Conservation (phyloP, 2,329 filamentous ascomycete genomes). For the Plenodomus tracheiphilus region DNA sequence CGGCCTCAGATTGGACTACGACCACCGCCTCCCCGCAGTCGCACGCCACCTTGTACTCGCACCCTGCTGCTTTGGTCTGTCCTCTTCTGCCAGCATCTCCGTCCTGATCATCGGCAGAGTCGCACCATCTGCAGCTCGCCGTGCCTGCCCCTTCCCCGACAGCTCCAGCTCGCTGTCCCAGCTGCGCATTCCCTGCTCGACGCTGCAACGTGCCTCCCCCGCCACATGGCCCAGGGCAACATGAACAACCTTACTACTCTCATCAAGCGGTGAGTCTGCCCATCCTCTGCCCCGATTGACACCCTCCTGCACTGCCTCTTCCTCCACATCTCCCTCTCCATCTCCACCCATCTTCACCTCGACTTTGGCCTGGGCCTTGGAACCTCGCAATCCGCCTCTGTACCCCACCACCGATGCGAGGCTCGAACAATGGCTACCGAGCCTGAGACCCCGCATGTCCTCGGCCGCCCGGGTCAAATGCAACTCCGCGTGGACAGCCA, state of each 20-base stretch:
- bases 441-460: conserved; percentile 14
- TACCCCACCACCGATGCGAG: not conserved
- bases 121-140: conserved; percentile 29
- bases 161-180: conserved; percentile 19
- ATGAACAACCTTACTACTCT: conserved; percentile 98
- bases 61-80: not conserved
- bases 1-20: not conserved
- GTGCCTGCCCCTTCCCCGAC: conserved; percentile 29
- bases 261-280: conserved; percentile 82
- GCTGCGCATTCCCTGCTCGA: conserved; percentile 27
- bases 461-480: conserved; percentile 18
- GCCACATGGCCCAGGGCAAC: conserved; percentile 72
- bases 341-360: no score
- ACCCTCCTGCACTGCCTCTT: not conserved
- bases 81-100: not conserved
- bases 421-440: conserved; percentile 9
- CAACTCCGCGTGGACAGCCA: conserved; percentile 37
- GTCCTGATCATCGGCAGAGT: not conserved
- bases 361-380: no score
- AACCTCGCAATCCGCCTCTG: not conserved
- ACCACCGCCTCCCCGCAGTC: not conserved
- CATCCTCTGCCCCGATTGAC: conserved; percentile 1
- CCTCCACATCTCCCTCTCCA: not conserved
- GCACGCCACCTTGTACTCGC: not conserved
- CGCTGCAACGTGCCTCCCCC: conserved; percentile 29